Base-by-base conservation (phyloP, 2,329 filamentous ascomycete species). In the Neobulgaria alba region DNA sequence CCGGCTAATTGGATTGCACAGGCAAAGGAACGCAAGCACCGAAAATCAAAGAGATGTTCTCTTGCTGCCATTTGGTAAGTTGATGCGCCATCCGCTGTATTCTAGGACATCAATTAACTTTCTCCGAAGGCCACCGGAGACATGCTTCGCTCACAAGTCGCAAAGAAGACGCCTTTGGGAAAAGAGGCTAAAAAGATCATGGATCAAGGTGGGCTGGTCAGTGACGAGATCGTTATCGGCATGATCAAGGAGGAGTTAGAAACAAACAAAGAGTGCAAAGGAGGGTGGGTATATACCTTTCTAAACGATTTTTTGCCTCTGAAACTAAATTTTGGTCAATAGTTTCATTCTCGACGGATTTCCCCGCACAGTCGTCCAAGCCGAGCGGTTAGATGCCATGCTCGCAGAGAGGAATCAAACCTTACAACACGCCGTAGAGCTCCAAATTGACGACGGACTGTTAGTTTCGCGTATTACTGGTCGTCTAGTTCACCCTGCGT, bases 141-240 rank as follows among this genome's bases (percentile, higher is more conserved):
- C 68, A 98, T 98, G 92, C 78, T 98, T 61, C 88, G 92, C 61
- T 94, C 89, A 54, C 92, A 98, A 68, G 92, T 98, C 61, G 85
- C 90, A 52, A 93, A 94, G 71, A 95, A 96, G 80, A 98, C 92
- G 43, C 68, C 85, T 45, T 79, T 98, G 52, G 92, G 92, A 56
- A 79, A 85, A 62, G 88, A 95, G 72, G 92, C 92, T 53, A 98
- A 98, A 82, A 96, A 96, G 80, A 98, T 98, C 67, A 98, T 98
- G 92, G 92, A 98, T 63, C 84, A 90, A 64, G 92, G 92, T 57
- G 90, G 90, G 55, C 79, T 98, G 45, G 92, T 98, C 64, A 94
- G 88, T 66, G 92, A 98, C 67, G 90, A 96, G 63, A 98, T 98
- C 63, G 90, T 98, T 77, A 85, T 98, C 66, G 88, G 90, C 67